A percentile compares a stretch with the other conserved stretches of the same genome.
Conservation (phyloP, 129 eudicot genomes). For the Saussurea involucrata region DNA sequence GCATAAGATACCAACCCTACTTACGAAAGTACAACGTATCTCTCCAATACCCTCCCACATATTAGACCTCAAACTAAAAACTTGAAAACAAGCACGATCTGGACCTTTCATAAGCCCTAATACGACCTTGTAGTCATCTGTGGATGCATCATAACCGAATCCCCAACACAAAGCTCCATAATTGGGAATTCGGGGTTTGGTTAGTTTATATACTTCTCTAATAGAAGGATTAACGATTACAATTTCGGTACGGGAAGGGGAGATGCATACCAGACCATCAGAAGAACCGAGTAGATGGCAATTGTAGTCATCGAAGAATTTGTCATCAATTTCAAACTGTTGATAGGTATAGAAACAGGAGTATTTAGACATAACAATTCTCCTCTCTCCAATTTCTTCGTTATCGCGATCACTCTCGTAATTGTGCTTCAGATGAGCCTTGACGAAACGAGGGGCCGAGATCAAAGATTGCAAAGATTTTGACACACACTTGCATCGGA, state of each 20-base stretch:
- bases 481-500: background rate
- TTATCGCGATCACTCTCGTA: background rate
- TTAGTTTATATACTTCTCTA: background rate
- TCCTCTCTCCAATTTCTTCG: background rate
- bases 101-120: background rate
- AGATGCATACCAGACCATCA: background rate
- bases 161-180: background rate
- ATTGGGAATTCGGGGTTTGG: background rate
- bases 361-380: background rate
- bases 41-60: background rate
- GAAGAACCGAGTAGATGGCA: background rate
- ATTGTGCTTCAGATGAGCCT: background rate
- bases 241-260: background rate
- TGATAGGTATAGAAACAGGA: background rate
- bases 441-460: background rate
- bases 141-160: background rate
- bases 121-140: background rate
- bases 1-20: slow-evolving; percentile 2
- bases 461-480: background rate
- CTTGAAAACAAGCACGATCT: background rate
- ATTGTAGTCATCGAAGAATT: background rate
- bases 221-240: background rate
- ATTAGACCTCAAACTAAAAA: background rate
- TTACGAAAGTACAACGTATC: background rate
- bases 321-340: background rate